Evolutionary conservation across 345 rosid species (phyloP).

Genomic region (Eucalyptus camaldulensis): DNA sequence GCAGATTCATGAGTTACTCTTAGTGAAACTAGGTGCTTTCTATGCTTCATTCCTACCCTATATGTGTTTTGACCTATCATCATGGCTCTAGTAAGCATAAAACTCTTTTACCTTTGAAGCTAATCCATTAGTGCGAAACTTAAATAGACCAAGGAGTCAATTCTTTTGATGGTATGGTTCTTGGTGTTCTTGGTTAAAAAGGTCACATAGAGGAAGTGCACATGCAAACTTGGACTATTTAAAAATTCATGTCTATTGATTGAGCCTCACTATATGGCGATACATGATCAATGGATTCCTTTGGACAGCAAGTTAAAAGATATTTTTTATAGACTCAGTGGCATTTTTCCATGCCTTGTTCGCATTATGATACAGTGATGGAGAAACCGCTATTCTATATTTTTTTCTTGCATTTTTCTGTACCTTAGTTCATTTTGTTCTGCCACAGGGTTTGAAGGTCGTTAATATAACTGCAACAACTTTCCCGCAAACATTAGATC

Average conservation of each 20-base stretch:
- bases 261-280: neutral
- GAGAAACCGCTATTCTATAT: neutral
- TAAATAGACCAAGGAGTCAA: neutral
- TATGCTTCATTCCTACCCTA: neutral
- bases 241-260: neutral
- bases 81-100: neutral
- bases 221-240: neutral
- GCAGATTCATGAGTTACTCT: neutral
- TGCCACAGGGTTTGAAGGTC: constrained; percentile 54
- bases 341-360: neutral
- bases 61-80: neutral
- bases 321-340: neutral
- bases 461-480: constrained; percentile 82
- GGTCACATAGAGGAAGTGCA: neutral
- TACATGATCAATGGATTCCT: neutral
- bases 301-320: neutral
- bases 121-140: neutral
- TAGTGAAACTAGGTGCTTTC: neutral
- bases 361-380: neutral
- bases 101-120: neutral
- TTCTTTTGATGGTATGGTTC: neutral
- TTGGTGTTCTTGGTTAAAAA: neutral
- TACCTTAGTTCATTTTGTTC: neutral
- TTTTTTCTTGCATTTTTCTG: neutral
- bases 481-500: constrained; percentile 80